Evolutionary conservation across 495 filamentous ascomycete genomes (phyloP), one percentile per base, ranked within the genome.

Genomic region (Daldinia childiae): DNA sequence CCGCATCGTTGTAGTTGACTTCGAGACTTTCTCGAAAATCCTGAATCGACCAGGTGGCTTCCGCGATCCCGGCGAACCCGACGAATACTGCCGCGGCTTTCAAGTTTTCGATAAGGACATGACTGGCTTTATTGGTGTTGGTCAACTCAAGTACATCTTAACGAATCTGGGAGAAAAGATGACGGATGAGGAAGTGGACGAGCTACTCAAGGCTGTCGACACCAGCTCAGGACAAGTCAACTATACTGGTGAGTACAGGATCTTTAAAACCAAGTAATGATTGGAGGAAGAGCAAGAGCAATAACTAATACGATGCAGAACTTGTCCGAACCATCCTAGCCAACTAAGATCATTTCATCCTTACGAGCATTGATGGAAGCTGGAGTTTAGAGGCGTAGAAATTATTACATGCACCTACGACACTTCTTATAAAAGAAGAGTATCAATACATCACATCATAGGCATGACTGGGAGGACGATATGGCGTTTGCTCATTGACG

Each of bases 61-160:
- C 90, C 94, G 95, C 74, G 95, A 98, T 58, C 96, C 96, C 6
- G 94, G 93, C 73, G 94, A 98, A 79, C 95, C 95, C 9, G 94
- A 98, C 72, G 95, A 98, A 82, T 99, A 98, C 80, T 97, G 94
- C 81, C 90, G 94, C 50, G 95, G 95, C 54, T 99, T 99, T 83
- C 95, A 98, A 82, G 95, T 98, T 64, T 99, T 99, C 76, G 95
- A 99, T 82, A 99, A 99, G 85, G 95, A 99, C 80, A 90, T 95
- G 89, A 97, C 94, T 57, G 95, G 95, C 19, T 97, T 93, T 82
- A 97, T 99, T 82, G 95, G 95, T 24, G 93, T 97, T 68, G 95
- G 95, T 36, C 95, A 99, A 81, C 84, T 98, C 76, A 89, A 94
- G 79, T 99, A 99, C 81, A 93, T 99, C 77, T 83, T 99, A 65